Conservation (phyloP, 73 alveolate species). For the Paramecium primaurelia region DNA sequence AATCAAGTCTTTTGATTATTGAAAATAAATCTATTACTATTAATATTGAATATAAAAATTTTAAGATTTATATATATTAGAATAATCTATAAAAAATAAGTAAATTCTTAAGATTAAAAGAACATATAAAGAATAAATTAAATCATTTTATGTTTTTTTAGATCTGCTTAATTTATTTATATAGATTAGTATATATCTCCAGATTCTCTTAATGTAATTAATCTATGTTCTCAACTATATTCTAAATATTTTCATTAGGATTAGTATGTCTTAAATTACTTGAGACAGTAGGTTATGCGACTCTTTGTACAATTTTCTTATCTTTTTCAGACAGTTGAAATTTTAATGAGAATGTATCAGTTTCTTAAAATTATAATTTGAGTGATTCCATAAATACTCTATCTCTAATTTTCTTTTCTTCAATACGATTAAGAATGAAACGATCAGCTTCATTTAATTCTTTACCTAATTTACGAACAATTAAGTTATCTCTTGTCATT, state of each 20-base stretch:
- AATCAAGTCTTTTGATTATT: not conserved
- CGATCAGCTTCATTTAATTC: constrained; percentile 17
- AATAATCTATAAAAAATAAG: not conserved
- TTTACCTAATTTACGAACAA: not conserved
- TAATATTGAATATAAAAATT: not conserved
- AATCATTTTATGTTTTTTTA: constrained; percentile 14
- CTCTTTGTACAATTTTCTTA: not conserved
- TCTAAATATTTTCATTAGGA: not conserved
- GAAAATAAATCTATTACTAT: not conserved
- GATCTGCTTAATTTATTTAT: not conserved
- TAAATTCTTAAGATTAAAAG: not conserved
- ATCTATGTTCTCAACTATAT: not conserved
- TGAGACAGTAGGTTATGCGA: constrained; percentile 4
- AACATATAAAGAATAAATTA: not conserved
- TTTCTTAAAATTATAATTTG: not conserved
- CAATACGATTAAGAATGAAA: not conserved
- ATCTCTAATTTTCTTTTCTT: not conserved
- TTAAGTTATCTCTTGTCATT: constrained; percentile 4
- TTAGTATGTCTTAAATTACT: not conserved
- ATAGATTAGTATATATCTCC: not conserved
- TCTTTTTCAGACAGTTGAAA: not conserved
- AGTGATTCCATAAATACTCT: constrained; percentile 31
- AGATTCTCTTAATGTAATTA: not conserved
- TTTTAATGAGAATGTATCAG: not conserved
- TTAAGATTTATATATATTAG: not conserved